Conservation (phyloP, 164 flowering plant genomes). For the Chimonanthus praecox region DNA sequence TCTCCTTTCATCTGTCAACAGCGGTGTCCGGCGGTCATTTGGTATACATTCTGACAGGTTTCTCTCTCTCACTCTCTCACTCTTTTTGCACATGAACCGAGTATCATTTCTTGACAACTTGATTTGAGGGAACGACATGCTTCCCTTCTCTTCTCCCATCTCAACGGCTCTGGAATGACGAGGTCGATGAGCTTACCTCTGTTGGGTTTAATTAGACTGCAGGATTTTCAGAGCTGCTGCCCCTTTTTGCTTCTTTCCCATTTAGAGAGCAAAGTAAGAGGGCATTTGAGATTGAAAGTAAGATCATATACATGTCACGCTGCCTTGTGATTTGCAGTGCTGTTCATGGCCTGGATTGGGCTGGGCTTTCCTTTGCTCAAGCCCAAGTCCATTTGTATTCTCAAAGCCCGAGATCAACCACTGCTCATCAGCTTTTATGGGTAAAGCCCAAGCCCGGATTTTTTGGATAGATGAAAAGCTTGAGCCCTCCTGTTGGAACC, state of each 20-base stretch:
- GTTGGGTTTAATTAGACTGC: constrained; percentile 79
- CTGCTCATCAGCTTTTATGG: no score
- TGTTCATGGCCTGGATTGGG: no score
- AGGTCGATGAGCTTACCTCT: constrained; percentile 82
- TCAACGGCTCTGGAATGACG: constrained; percentile 39
- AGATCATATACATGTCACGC: neutral
- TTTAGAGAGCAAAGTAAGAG: constrained; percentile 11
- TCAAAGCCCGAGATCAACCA: no score
- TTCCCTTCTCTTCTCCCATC: constrained; percentile 42
- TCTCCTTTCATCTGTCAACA: no score
- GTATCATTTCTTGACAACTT: constrained; percentile 64
- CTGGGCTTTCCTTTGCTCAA: no score
- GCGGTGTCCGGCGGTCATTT: no score
- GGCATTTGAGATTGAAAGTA: neutral
- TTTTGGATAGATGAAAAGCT: no score
- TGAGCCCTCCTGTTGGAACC: no score
- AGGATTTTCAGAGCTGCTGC: constrained; percentile 19
- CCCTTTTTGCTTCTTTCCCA: constrained; percentile 1
- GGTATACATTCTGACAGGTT: no score
- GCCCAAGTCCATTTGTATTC: no score
- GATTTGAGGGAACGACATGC: constrained; percentile 49
- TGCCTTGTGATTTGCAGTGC: no score
- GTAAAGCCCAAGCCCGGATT: no score
- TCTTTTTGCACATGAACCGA: constrained; percentile 54
- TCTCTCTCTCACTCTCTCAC: constrained; percentile 8